phyloP scores from a whole-genome alignment of 78 protist genomes.

The Dictyostelium capitatum region DNA sequence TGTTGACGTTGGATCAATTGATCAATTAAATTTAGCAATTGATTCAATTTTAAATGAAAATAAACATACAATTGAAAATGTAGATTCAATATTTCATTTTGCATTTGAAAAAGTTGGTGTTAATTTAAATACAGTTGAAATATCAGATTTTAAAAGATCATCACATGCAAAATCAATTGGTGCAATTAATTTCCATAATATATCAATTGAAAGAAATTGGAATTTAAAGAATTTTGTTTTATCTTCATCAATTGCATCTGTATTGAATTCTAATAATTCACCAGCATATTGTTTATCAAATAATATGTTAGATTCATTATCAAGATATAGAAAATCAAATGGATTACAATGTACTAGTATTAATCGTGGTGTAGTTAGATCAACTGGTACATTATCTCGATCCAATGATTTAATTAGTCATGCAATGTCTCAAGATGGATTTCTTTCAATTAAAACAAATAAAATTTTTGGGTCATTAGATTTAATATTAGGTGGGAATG shows the following conservation, averaged over 20 bases:
- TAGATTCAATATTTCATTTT: conserved; percentile 49
- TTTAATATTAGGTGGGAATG: background rate
- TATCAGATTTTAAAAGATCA: background rate
- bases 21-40: background rate
- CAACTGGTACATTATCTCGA: conserved; percentile 28
- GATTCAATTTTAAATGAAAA: background rate
- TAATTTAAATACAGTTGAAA: background rate
- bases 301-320: conserved; percentile 77
- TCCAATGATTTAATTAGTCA: no score
- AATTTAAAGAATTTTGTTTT: conserved; percentile 47
- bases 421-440: no score
- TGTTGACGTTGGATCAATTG: background rate
- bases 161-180: conserved; percentile 76
- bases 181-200: conserved; percentile 62
- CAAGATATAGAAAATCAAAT: conserved; percentile 25
- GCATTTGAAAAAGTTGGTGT: conserved; percentile 42
- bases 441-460: background rate
- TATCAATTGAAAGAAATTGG: background rate
- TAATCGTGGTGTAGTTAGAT: conserved; percentile 63
- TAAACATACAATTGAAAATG: background rate
- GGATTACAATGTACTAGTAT: conserved; percentile 47
- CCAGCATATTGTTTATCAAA: conserved; percentile 83
- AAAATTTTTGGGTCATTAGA: background rate
- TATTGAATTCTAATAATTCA: conserved; percentile 62
- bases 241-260: conserved; percentile 36